A percentile compares a stretch with the other conserved stretches of the same genome.
These are phyloP conservation scores for Candida buenavistaensis DNA, from an alignment of 1,139 yeast genomes.

Conservation along the genomic window DNA sequence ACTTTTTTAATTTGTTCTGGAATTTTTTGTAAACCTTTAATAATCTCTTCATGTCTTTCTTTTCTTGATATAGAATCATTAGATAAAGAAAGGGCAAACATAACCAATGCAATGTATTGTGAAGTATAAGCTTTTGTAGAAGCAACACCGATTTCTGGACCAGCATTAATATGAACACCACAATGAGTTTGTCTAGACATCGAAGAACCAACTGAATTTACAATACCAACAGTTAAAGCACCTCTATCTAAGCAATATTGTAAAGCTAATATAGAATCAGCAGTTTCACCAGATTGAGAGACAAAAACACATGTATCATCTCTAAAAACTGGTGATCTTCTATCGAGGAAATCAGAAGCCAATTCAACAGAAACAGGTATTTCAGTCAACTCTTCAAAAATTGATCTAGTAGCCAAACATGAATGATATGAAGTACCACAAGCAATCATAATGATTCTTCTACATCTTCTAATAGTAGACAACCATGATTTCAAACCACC, in stretches of 20 bases:
- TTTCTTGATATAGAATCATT: constrained; percentile 83
- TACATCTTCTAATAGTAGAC: constrained; percentile 88
- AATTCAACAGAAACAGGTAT: constrained; percentile 95
- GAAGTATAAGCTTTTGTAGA: constrained; percentile 99
- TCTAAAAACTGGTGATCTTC: constrained; percentile 94
- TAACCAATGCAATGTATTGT: constrained; percentile 93
- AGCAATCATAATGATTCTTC: constrained; percentile 97
- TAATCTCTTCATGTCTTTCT: constrained; percentile 80
- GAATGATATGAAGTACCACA: constrained; percentile 99
- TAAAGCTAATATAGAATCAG: constrained; percentile 95
- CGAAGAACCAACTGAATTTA: constrained; percentile 89
- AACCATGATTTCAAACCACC: constrained; percentile 90
- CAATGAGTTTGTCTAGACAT: constrained; percentile 96
- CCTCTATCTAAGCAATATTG: constrained; percentile 97
- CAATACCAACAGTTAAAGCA: constrained; percentile 96
- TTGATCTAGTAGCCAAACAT: constrained; percentile 93
- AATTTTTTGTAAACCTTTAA: constrained; percentile 79
- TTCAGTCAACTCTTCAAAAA: constrained; percentile 95
- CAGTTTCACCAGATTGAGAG: constrained; percentile 98
- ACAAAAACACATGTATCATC: constrained; percentile 98
- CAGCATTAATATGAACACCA: constrained; percentile 99
- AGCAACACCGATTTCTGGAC: constrained; percentile 99
- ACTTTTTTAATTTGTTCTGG: constrained; percentile 85
- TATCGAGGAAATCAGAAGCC: constrained; percentile 96
- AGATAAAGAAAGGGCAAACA: constrained; percentile 92